Evolutionary conservation across 768 basidiomycete species (phyloP).

Genomic region (Leccinum incarnatum): DNA sequence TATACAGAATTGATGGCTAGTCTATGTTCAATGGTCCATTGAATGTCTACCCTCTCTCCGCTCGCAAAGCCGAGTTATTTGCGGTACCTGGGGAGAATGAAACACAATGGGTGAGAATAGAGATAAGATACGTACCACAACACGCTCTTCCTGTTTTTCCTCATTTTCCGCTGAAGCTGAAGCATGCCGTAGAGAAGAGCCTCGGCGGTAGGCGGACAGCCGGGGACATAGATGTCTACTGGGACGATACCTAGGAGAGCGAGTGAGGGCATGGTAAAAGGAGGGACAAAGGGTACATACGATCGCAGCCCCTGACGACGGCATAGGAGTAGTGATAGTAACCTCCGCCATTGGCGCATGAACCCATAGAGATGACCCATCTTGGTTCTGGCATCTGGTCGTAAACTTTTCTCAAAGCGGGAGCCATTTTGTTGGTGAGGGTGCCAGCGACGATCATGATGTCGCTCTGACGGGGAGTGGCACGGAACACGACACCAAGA

Average conservation of each 20-base stretch:
- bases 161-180: constrained; percentile 95
- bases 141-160: constrained; percentile 80
- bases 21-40: constrained; percentile 20
- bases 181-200: constrained; percentile 96
- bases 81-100: constrained; percentile 24
- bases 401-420: constrained; percentile 93
- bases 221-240: constrained; percentile 97
- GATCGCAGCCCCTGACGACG: constrained; percentile 96
- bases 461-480: constrained; percentile 95
- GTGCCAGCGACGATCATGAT: constrained; percentile 99
- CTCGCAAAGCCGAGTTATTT: constrained; percentile 15
- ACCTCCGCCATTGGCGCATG: constrained; percentile 97
- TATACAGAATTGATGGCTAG: constrained; percentile 23
- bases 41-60: not conserved
- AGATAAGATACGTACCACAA: constrained; percentile 58
- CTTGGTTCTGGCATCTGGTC: constrained; percentile 99
- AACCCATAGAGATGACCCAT: constrained; percentile 99
- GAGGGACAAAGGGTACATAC: constrained; percentile 45
- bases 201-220: constrained; percentile 94
- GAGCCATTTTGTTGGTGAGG: constrained; percentile 99
- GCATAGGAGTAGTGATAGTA: constrained; percentile 99
- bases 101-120: not conserved
- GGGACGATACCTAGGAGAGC: constrained; percentile 80
- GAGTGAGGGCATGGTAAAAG: constrained; percentile 10
- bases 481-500: constrained; percentile 96